Base-by-base conservation (phyloP, 176 grass and related monocot species). In the Cenchrus americanus region DNA sequence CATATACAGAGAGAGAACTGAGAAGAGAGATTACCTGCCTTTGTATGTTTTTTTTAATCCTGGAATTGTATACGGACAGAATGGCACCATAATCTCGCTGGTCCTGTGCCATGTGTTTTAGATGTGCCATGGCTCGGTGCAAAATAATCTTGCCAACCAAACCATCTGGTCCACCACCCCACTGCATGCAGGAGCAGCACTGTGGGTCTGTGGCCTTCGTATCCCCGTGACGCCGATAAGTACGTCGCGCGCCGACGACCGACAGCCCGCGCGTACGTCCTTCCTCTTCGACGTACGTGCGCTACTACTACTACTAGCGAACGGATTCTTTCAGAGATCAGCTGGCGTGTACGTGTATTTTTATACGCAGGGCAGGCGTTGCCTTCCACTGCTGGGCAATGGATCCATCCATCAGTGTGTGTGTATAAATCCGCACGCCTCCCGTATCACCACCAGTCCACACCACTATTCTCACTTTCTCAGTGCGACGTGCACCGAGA, bases 141-240 rank as follows among this genome's bases (percentile, higher is more conserved):
- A 44, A 55, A 19, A 32, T 55, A 37, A 12, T 32, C 32, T 5
- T 44, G 34, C 34, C 24, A 23, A 22, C 11, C 23, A 34, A 23
- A 22, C 11, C 23, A 34, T 8, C 55, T 15, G 69, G 43, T 63
- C 69, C 80, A 51, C 69, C 27, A 30, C 24, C 54, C 34, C 34
- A 34, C 34, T 83, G 55, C 50, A 63, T n/a, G n/a, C n/a, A n/a
- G n/a, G 41, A 62, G 58, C 76, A 48, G n/a, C n/a, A n/a, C n/a
- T n/a, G n/a, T n/a, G n/a, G n/a, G n/a, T n/a, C 8, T 32, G 76
- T 44, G 34, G 34, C 43, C 47, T 49, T 49, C 47, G 14, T 12
- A 61, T 66, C 78, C 14, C 51, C 19, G 78, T 53, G 77, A 49
- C 52, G 62, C 11, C 21, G 77, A 66, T 32, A 3, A 13, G 21